A percentile compares a stretch with the other conserved stretches of the same genome.
These are phyloP conservation scores for Mallotus japonicus DNA, from an alignment of 441 rosid species.

Conservation along the genomic window DNA sequence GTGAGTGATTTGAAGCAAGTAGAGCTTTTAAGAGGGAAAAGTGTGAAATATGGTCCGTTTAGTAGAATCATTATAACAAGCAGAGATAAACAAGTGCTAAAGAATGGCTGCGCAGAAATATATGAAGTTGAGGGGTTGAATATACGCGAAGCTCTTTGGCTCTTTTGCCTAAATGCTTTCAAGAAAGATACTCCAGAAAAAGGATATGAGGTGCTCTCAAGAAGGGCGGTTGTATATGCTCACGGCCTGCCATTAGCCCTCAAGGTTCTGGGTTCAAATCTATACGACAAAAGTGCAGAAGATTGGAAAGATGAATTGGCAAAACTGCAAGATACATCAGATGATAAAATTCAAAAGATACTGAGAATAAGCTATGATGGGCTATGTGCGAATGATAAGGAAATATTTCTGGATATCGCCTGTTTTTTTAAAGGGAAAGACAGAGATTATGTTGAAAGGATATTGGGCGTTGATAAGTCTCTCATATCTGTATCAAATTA, in stretches of 20 bases:
- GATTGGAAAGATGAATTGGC: constrained; percentile 19
- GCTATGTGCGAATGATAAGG: constrained; percentile 23
- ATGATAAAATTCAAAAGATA: constrained; percentile 20
- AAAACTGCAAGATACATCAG: constrained; percentile 18
- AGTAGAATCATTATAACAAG: constrained; percentile 13
- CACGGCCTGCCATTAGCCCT: constrained; percentile 12
- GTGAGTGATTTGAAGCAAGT: not conserved
- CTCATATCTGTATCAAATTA: constrained; percentile 14
- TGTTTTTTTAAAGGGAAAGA: constrained; percentile 35
- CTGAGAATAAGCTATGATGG: constrained; percentile 41
- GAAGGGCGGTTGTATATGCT: not conserved
- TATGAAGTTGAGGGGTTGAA: too few relatives aligned
- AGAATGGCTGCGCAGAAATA: too few relatives aligned
- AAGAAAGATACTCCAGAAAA: not conserved
- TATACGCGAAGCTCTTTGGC: constrained; percentile 4
- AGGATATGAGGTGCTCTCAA: not conserved
- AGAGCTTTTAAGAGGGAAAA: not conserved
- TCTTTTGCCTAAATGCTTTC: constrained; percentile 5
- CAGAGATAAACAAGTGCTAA: too few relatives aligned
- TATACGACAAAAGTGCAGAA: not conserved
- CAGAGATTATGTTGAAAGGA: constrained; percentile 5
- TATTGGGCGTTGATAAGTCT: constrained; percentile 27
- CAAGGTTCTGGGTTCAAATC: not conserved
- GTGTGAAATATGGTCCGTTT: not conserved
- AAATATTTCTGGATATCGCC: constrained; percentile 42